phyloP scores from a whole-genome alignment of 495 filamentous ascomycete genomes.

The Podospora australis region DNA sequence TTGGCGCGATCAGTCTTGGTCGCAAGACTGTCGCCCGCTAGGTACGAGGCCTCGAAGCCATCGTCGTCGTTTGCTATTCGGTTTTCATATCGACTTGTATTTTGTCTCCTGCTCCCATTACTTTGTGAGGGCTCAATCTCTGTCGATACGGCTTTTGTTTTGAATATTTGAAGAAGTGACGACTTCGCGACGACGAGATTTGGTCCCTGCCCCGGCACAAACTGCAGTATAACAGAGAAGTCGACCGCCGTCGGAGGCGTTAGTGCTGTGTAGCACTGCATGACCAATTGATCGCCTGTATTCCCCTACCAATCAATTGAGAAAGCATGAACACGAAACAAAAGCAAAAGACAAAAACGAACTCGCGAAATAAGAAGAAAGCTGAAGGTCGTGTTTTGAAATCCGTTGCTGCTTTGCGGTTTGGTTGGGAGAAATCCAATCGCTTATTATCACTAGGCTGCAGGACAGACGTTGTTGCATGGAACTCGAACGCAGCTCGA shows the following conservation, averaged over 20 bases:
- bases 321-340: too few relatives aligned
- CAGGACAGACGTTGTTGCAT: too few relatives aligned
- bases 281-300: too few relatives aligned
- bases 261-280: slow-evolving; percentile 81
- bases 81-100: slow-evolving; percentile 33
- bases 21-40: slow-evolving; percentile 48
- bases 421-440: too few relatives aligned
- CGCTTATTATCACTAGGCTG: too few relatives aligned
- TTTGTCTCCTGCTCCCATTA: slow-evolving; percentile 15
- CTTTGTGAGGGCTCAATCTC: slow-evolving; percentile 39
- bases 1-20: slow-evolving; percentile 51
- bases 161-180: slow-evolving; percentile 86
- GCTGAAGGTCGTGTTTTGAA: too few relatives aligned
- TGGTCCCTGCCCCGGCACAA: slow-evolving; percentile 64
- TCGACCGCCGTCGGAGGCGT: slow-evolving; percentile 88
- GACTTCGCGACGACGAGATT: slow-evolving; percentile 87
- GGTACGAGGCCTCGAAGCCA: slow-evolving; percentile 53
- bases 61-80: slow-evolving; percentile 50
- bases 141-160: slow-evolving; percentile 47
- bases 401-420: too few relatives aligned
- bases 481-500: too few relatives aligned
- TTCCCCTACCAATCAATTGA: too few relatives aligned
- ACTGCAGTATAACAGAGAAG: slow-evolving; percentile 73
- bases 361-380: too few relatives aligned
- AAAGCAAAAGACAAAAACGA: too few relatives aligned